Evolutionary conservation across 768 basidiomycete species (phyloP).

Genomic region (Leucocoprinus sp.): DNA sequence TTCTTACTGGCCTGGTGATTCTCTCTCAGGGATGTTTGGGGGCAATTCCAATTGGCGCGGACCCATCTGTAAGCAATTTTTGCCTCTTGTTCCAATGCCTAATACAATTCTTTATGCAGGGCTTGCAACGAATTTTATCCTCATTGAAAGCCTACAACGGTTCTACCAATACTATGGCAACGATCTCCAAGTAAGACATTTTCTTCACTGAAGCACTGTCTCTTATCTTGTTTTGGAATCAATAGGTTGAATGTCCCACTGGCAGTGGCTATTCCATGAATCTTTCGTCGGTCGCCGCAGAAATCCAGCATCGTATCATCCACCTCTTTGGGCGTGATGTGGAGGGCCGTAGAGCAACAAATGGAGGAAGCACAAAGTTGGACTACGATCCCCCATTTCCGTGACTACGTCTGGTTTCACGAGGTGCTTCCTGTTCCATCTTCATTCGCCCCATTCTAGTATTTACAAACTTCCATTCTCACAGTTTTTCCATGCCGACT

Average conservation of each 20-base stretch:
- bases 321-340: slow-evolving; percentile 95
- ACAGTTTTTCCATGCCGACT: slow-evolving; percentile 94
- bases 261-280: slow-evolving; percentile 98
- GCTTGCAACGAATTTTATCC: slow-evolving; percentile 93
- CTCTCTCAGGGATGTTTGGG: slow-evolving; percentile 94
- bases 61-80: slow-evolving; percentile 59
- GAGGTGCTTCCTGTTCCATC: slow-evolving; percentile 44
- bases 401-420: slow-evolving; percentile 95
- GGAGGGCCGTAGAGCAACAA: slow-evolving; percentile 81
- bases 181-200: slow-evolving; percentile 51
- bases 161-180: slow-evolving; percentile 98
- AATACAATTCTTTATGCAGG: slow-evolving; percentile 33
- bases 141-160: slow-evolving; percentile 93
- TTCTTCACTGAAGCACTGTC: slow-evolving; percentile 2
- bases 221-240: neutral
- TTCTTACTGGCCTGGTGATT: slow-evolving; percentile 97
- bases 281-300: slow-evolving; percentile 87
- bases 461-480: neutral
- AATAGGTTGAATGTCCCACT: slow-evolving; percentile 86
- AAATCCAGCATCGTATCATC: slow-evolving; percentile 98
- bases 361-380: slow-evolving; percentile 81
- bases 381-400: slow-evolving; percentile 92
- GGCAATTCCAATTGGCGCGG: slow-evolving; percentile 98
- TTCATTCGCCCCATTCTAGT: slow-evolving; percentile 1
- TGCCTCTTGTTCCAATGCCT: slow-evolving; percentile 1